Evolutionary conservation across 331 rosid genomes (phyloP).

Genomic region (Quercus lobata): DNA sequence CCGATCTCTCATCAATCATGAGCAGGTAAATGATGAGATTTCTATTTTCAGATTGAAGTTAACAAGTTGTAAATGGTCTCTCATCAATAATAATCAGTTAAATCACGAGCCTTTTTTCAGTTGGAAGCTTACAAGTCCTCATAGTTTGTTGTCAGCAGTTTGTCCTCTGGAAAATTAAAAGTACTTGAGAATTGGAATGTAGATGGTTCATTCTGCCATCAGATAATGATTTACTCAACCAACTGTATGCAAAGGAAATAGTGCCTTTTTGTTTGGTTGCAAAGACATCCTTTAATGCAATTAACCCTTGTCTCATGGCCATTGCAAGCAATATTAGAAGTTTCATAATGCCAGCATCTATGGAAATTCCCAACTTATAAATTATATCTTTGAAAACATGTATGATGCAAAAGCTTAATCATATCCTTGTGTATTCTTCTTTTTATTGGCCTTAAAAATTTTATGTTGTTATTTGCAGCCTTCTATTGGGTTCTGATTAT

Average conservation of each 20-base stretch:
- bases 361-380: background rate
- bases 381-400: background rate
- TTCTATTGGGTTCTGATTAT: slow-evolving; percentile 4
- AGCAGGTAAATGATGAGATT: slow-evolving; percentile 53
- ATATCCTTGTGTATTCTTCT: background rate
- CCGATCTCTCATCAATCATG: slow-evolving; percentile 80
- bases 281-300: background rate
- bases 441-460: background rate
- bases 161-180: background rate
- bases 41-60: slow-evolving; percentile 11
- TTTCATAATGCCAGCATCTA: background rate
- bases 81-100: slow-evolving; percentile 81
- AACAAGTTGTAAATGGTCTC: slow-evolving; percentile 35
- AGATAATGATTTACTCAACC: background rate
- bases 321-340: background rate
- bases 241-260: background rate
- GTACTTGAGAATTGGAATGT: background rate
- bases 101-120: slow-evolving; percentile 13
- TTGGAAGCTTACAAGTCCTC: background rate
- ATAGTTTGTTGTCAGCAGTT: slow-evolving; percentile 1
- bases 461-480: background rate
- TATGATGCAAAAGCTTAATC: background rate
- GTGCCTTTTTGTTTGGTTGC: background rate
- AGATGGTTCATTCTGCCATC: background rate
- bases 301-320: background rate